A percentile compares a stretch with the other conserved stretches of the same genome.
phyloP scores from a whole-genome alignment of 768 basidiomycete genomes.

The Amanita phalloides region DNA sequence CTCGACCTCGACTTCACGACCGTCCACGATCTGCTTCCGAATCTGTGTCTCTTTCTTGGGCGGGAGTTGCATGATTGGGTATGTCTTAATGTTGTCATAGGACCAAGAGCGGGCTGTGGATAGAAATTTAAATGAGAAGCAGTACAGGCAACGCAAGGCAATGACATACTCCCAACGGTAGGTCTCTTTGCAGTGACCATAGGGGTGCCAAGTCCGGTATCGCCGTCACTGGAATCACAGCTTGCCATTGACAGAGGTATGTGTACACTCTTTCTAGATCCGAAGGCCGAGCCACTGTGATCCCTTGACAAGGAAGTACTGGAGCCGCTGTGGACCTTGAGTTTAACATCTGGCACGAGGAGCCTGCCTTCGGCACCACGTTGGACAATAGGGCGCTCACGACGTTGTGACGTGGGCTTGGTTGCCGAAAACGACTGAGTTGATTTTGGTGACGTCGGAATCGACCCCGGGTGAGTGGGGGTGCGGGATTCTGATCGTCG shows the following conservation, averaged over 20 bases:
- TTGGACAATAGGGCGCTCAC: slow-evolving; percentile 46
- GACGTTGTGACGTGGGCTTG: slow-evolving; percentile 21
- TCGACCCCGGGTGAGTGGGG: slow-evolving; percentile 23
- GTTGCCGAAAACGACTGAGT: slow-evolving; percentile 23
- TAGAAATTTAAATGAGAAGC: slow-evolving; percentile 3
- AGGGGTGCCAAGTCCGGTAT: slow-evolving; percentile 14
- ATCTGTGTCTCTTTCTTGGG: slow-evolving; percentile 44
- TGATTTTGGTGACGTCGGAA: slow-evolving; percentile 25
- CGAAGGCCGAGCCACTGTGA: slow-evolving; percentile 15
- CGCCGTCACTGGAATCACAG: slow-evolving; percentile 17
- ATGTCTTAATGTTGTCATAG: slow-evolving; percentile 62
- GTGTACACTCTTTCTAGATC: slow-evolving; percentile 16
- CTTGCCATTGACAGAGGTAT: slow-evolving; percentile 23
- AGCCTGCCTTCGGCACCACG: slow-evolving; percentile 56
- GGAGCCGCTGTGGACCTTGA: slow-evolving; percentile 26
- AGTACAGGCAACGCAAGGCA: slow-evolving; percentile 1
- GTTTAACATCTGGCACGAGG: slow-evolving; percentile 34
- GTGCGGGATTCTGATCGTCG: slow-evolving; percentile 43
- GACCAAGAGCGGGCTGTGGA: slow-evolving; percentile 59
- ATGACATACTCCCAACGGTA: slow-evolving; percentile 34
- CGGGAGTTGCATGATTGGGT: slow-evolving; percentile 51
- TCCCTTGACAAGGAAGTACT: slow-evolving; percentile 25
- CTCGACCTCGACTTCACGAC: slow-evolving; percentile 42
- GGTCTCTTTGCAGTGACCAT: slow-evolving; percentile 24
- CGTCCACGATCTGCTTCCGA: slow-evolving; percentile 40